These are phyloP conservation scores for Dendrocalamus latiflorus DNA, from an alignment of 202 grass and related monocot genomes.

Conservation along the genomic window DNA sequence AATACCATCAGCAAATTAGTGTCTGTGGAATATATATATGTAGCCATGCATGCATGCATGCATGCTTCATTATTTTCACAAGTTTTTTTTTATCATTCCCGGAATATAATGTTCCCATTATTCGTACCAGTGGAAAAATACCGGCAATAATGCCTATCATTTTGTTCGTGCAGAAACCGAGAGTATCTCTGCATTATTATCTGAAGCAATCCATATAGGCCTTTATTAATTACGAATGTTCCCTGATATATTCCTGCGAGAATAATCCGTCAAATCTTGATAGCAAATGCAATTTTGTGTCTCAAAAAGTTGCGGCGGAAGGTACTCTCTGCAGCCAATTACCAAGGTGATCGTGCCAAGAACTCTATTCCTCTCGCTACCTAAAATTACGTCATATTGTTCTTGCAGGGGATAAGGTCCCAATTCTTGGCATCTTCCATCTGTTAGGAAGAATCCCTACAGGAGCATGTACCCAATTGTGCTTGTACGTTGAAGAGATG, in stretches of 20 bases:
- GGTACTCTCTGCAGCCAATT: neutral
- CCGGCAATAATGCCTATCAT: constrained; percentile 22
- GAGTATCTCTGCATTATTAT: constrained; percentile 22
- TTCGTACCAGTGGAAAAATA: constrained; percentile 22
- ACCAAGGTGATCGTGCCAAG: neutral
- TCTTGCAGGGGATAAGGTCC: constrained; percentile 6
- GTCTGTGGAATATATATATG: neutral
- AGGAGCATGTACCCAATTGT: neutral
- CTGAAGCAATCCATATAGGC: neutral
- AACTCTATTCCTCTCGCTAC: constrained; percentile 15
- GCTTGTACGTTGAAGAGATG: neutral
- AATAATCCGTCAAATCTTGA: constrained; percentile 23
- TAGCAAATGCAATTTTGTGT: constrained; percentile 4
- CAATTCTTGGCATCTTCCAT: neutral
- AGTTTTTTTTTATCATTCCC: neutral
- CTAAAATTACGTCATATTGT: constrained; percentile 31
- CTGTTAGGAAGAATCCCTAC: neutral
- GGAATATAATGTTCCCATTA: constrained; percentile 18
- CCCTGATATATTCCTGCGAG: constrained; percentile 4
- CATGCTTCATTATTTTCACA: neutral
- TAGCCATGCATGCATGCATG: neutral
- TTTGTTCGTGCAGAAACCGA: constrained; percentile 5
- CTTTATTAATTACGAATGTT: neutral
- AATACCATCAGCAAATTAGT: neutral
- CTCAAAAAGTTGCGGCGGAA: neutral